phyloP scores from a whole-genome alignment of 2,329 filamentous ascomycete species.

The Fusarium sp. region DNA sequence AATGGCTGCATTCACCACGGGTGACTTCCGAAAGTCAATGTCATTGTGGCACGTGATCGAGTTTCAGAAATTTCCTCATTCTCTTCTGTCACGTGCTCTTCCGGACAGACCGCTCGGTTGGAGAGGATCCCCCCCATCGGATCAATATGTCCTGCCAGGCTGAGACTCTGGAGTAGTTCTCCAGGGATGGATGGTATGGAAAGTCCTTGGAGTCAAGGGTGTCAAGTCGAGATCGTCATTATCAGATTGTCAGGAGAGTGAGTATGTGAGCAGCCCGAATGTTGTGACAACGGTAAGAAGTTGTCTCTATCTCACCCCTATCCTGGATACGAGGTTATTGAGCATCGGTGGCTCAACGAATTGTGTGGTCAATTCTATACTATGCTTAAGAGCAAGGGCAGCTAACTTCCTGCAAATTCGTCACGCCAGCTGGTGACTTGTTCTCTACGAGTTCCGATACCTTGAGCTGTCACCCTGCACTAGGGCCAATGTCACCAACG shows the following conservation, averaged over 20 bases:
- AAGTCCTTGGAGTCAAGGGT: not conserved
- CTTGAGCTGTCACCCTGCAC: not conserved
- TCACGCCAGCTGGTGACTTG: not conserved
- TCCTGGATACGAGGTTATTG: not conserved
- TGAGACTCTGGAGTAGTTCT: not conserved
- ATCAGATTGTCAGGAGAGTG: not conserved
- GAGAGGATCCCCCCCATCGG: not conserved
- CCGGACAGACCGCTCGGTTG: not conserved
- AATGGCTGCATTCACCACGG: not conserved
- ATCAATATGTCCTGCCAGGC: not conserved
- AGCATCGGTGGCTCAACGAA: not conserved
- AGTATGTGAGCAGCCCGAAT: not conserved
- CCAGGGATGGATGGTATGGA: not conserved
- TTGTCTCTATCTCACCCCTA: not conserved
- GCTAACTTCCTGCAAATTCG: not conserved
- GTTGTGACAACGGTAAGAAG: not conserved
- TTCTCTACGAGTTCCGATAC: not conserved
- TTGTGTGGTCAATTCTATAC: not conserved
- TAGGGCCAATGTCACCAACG: not conserved
- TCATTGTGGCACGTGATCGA: conserved; percentile 8
- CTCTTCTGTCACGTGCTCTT: conserved; percentile 18
- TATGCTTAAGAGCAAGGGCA: not conserved
- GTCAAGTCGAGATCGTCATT: not conserved
- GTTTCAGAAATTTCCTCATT: not conserved
- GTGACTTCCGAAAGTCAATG: not conserved